phyloP scores from a whole-genome alignment of 2,329 filamentous ascomycete genomes.

The Clonostachys rhizophaga region DNA sequence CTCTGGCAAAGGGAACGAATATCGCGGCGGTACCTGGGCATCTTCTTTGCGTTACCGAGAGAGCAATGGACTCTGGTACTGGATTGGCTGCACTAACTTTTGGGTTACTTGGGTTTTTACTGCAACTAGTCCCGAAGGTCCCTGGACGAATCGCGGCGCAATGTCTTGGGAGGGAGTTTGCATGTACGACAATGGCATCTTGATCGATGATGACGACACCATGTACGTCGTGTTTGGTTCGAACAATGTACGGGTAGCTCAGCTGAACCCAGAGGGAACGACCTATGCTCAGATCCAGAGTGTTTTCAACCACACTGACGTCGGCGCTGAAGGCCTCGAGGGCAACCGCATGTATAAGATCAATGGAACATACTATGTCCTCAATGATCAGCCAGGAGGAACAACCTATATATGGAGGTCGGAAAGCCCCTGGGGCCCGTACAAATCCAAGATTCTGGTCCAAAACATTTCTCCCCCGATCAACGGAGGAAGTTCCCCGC shows the following conservation, averaged over 20 bases:
- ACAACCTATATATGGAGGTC: conserved; percentile 44
- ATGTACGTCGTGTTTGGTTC: conserved; percentile 55
- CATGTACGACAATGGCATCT: conserved; percentile 52
- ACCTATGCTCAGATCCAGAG: conserved; percentile 33
- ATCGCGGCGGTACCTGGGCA: conserved; percentile 52
- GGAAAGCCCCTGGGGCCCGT: conserved; percentile 46
- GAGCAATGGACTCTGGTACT: conserved; percentile 46
- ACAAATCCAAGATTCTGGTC: conserved; percentile 36
- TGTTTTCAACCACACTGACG: conserved; percentile 6
- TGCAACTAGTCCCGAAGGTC: conserved; percentile 28
- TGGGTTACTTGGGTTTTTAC: conserved; percentile 49
- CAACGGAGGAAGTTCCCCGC: conserved; percentile 34
- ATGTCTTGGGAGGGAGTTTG: conserved; percentile 30
- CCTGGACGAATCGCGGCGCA: conserved; percentile 31
- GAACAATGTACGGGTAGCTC: conserved; percentile 40
- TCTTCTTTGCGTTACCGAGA: conserved; percentile 46
- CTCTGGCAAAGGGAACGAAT: conserved; percentile 25
- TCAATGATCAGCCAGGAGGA: conserved; percentile 34
- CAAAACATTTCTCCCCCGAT: conserved; percentile 33
- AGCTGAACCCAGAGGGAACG: conserved; percentile 42
- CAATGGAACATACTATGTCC: conserved; percentile 51
- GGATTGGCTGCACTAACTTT: conserved; percentile 51
- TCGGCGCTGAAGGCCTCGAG: conserved; percentile 20
- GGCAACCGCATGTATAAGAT: conserved; percentile 53
- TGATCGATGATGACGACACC: conserved; percentile 55